Base-by-base conservation (phyloP, 1,139 yeast species). In the Yamadazyma siamensis region DNA sequence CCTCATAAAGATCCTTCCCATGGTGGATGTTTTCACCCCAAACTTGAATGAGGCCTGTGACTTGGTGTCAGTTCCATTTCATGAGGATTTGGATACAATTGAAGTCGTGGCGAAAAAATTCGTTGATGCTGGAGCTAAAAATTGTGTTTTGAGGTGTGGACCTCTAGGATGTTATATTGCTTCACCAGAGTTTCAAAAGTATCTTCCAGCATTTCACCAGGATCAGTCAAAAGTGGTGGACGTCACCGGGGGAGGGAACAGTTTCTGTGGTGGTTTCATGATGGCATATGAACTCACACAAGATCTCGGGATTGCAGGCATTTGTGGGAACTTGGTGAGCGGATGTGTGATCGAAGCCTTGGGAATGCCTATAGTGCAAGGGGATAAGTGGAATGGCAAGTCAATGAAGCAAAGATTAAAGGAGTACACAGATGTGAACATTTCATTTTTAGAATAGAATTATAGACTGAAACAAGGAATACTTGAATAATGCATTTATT, bases 181-280 rank as follows among this genome's bases (percentile, higher is more conserved):
- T 4, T 41, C 55, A 4, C 21, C 28, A 5, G 24, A 4, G 26
- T 33, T 48, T 5, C 18, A 13, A 4, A 37, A 46, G 9, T 66
- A 78, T 74, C 68, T 77, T 18, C 91, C 94, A 0, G 88, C 96
- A 0, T 89, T 81, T 50, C 95, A 86, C 49, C 56, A 54, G 26
- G 62, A 54, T 36, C 72, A 64, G 37, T 41, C 46, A 3, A 55
- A 58, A 21, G 91, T 88, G 1, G 59, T 77, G 3, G 97, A 89
- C 52, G 95, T 95, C 0, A 89, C 96, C 0, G 97, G 97, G 0
- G 96, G 95, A 3, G 97, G 97, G 0, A 89, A 89, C 51, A 69
- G 94, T 0, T 88, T 82, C 53, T 75, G 91, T 36, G 96, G 96
- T 1, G 95, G 82, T 0, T 77, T 85, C 46, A 71, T 81, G 9